Base-by-base conservation (phyloP, 2,329 filamentous ascomycete genomes). In the Aaosphaeria arxii region DNA sequence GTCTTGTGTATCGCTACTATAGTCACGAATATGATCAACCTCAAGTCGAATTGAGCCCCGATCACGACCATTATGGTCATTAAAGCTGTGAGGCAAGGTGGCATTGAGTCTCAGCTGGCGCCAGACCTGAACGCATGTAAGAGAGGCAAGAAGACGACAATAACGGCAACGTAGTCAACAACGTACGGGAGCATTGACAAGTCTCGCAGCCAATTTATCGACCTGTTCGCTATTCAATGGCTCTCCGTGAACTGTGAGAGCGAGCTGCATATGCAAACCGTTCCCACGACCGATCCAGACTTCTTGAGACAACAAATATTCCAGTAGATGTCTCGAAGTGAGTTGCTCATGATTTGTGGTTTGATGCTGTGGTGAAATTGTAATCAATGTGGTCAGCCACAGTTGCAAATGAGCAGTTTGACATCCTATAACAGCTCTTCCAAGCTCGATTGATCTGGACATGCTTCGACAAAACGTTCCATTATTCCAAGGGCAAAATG, bases 341-440 rank as follows among this genome's bases (percentile, higher is more conserved):
- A 59, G 46, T 32, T 61, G 53, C 30, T 61, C 47, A 13, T 64
- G 13, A 42, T 67, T 53, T 65, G 51, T 54, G 41, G 46, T 47
- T 29, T 56, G 36, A 48, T 62, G 58, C 43, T 55, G 50, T 47
- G 59, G 52, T 63, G 60, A 65, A 54, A 68, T 44, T 30, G 65
- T 67, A 56, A 69, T 66, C 52, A 63, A 63, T 40, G 66, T 64
- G 30, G 50, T 63, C 48, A 69, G 59, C 64, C 63, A 68, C n/a
- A 71, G 63, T 56, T 70, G 63, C 30, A 66, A 49, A 32, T 61
- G 44, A 6, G 53, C 49, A 30, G 45, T 48, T 11, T 61, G 48
- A 29, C 57, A 56, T 35, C 51, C 53, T 13, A 71, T 51, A 39
- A 70, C 66, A 30, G 66, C 65, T 42, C 63, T 60, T 46, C 67